Evolutionary conservation across 805 yeast species (phyloP), one percentile per base, ranked within the genome.

Genomic region (Kodamaea sagamina): DNA sequence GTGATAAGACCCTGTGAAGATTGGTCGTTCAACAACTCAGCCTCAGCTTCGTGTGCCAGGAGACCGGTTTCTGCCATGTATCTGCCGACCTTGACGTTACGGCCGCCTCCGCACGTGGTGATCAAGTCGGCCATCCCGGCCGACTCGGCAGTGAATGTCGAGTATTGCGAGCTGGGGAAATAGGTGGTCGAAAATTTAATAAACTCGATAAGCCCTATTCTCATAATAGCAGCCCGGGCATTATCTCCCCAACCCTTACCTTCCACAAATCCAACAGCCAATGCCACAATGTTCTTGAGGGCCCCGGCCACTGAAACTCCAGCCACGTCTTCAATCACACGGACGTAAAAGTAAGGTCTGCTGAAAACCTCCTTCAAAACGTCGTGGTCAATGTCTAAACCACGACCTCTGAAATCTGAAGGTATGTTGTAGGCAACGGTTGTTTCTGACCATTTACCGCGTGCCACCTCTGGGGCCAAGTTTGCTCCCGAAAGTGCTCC

Each of bases 61-160:
- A 59, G 68, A 18, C 69, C 68, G 37, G 71, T 64, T 59, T 68
- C 63, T 24, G 72, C 63, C 75, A 71, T 71, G 53, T 68, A 67
- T 47, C 70, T 66, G 12, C 71, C 76, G 29, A 71, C 72, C 59
- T 66, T 68, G 46, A 71, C 75, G 55, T 71, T 71, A 62, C 76
- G 66, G 37, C 76, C 76, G 42, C 75, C 76, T 28, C 73, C 53
- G 53, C 76, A 71, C 37, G 75, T 70, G 41, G 76, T 71, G 56
- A 71, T 71, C 51, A 71, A 64, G 58, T 71, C 76, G 39, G 76
- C 76, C n/a, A 71, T 75, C 54, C 76, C 76, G 11, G 74, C 74
- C 25, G 71, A 63, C 52, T 71, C 76, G 42, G 59, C 65, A 6
- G 75, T 71, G 57, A 71, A 71, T 13, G 76, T 71, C 32, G 62